Percentiles rank a stretch among this genome's conserved stretches.
Evolutionary conservation across 148 eudicot genomes (phyloP).

Genomic region (Spergularia bocconei): DNA sequence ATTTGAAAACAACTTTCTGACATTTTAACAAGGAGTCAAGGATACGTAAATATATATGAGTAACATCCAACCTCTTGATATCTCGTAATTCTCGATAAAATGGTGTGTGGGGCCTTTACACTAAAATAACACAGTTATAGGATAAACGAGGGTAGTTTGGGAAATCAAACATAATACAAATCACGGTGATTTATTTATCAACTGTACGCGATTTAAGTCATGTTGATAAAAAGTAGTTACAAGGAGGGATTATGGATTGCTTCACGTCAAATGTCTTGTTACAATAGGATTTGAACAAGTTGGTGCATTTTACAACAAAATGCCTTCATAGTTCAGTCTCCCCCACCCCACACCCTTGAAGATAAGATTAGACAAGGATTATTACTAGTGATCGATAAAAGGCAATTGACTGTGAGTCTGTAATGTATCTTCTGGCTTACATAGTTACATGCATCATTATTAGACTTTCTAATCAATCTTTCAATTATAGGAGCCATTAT

Average conservation of each 20-base stretch:
- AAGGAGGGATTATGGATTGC: no score
- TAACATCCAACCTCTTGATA: no score
- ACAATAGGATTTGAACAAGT: neutral
- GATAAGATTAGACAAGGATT: constrained; percentile 10
- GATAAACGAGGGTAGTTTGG: no score
- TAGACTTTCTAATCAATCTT: neutral
- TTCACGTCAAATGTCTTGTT: constrained; percentile 1
- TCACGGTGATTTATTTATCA: neutral
- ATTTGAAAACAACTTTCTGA: no score
- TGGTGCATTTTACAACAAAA: neutral
- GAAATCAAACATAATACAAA: no score
- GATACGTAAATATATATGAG: no score
- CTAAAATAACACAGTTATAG: no score
- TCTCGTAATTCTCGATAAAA: no score
- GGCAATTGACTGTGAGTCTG: neutral
- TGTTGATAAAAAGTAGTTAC: neutral
- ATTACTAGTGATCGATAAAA: neutral
- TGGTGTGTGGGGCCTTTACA: no score
- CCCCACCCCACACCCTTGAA: neutral
- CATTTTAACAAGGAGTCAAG: no score
- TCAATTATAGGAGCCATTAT: neutral
- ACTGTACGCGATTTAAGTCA: neutral
- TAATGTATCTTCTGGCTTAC: neutral
- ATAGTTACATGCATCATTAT: neutral
- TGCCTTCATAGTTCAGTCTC: neutral